Conservation (phyloP, 2,329 filamentous ascomycete genomes). For the Biscogniauxia marginata region DNA sequence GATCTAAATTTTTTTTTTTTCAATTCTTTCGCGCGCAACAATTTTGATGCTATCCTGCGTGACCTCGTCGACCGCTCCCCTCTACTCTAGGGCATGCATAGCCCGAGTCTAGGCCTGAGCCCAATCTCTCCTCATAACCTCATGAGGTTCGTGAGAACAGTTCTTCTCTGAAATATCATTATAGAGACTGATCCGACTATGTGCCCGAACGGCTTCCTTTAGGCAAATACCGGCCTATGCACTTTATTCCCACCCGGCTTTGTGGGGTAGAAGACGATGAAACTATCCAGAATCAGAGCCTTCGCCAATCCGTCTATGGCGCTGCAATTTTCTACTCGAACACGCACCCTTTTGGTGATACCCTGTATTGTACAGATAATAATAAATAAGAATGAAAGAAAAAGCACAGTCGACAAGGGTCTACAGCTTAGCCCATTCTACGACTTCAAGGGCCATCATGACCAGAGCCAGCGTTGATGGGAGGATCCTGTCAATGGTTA, state of each 20-base stretch:
- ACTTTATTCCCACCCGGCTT: background rate
- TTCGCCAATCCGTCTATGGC: background rate
- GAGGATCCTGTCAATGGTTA: constrained; percentile 66
- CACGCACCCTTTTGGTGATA: background rate
- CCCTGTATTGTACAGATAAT: constrained; percentile 17
- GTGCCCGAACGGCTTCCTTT: background rate
- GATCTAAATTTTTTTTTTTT: background rate
- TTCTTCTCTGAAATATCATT: background rate
- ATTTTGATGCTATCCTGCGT: background rate
- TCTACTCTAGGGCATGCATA: background rate
- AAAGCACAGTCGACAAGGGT: no score
- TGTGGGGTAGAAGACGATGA: background rate
- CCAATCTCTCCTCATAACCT: background rate
- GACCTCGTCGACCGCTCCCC: background rate
- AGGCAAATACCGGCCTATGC: background rate
- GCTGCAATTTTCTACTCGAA: background rate
- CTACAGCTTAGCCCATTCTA: constrained; percentile 70
- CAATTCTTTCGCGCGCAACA: background rate
- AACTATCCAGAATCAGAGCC: background rate
- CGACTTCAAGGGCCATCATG: constrained; percentile 85
- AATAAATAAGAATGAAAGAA: background rate
- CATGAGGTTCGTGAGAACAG: background rate
- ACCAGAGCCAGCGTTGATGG: constrained; percentile 90
- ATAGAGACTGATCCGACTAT: background rate
- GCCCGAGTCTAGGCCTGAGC: constrained; percentile 3